These are phyloP conservation scores for Excoecaria cochinchinensis DNA, from an alignment of 345 rosid species.

Conservation along the genomic window DNA sequence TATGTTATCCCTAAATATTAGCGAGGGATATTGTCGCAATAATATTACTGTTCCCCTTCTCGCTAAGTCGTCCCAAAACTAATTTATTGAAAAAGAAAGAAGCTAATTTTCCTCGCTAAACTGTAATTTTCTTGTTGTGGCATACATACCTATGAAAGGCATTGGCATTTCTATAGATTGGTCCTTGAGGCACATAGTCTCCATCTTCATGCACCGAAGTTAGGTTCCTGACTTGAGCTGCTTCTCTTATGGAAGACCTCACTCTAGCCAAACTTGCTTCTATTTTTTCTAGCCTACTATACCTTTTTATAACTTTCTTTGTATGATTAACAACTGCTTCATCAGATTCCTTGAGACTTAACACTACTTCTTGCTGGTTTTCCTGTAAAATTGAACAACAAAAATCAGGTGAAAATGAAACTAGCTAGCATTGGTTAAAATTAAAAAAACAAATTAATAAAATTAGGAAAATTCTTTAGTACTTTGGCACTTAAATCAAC, in stretches of 20 bases:
- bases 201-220: conserved; percentile 29
- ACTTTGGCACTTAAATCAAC: neutral
- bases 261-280: conserved; percentile 31
- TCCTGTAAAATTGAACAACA: neutral
- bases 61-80: too few species aligned
- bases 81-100: too few species aligned
- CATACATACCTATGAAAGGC: conserved; percentile 33
- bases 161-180: conserved; percentile 41
- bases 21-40: too few species aligned
- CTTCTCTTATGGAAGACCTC: conserved; percentile 36
- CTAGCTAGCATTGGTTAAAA: too few species aligned
- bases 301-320: conserved; percentile 1
- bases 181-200: conserved; percentile 39
- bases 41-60: too few species aligned
- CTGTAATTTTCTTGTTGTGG: too few species aligned
- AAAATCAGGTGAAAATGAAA: too few species aligned
- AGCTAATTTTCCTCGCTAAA: too few species aligned
- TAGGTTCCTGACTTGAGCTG: conserved; percentile 29
- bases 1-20: too few species aligned
- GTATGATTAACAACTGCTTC: neutral
- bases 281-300: conserved; percentile 26
- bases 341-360: too few species aligned
- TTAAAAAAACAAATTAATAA: too few species aligned
- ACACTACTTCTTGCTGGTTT: neutral
- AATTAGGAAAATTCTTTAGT: too few species aligned